A percentile compares a stretch with the other conserved stretches of the same genome.
These are phyloP conservation scores for Aspergillus arachidicola DNA, from an alignment of 2,329 filamentous ascomycete species.

Conservation along the genomic window DNA sequence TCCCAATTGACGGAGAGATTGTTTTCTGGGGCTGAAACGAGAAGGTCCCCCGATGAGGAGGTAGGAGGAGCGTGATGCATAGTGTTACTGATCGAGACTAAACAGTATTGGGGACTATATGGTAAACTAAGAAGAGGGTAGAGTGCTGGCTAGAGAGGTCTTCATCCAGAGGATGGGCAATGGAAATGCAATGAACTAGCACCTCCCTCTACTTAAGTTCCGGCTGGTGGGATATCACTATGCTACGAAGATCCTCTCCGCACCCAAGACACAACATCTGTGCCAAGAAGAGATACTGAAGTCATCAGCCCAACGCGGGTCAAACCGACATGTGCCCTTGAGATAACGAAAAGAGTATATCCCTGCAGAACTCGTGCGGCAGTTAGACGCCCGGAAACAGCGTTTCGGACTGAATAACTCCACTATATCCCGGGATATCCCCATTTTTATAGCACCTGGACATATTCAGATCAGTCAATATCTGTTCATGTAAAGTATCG, in stretches of 20 bases:
- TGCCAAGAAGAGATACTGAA: conserved; percentile 17
- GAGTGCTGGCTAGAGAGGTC: neutral
- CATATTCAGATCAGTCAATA: conserved; percentile 1
- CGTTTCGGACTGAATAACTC: conserved; percentile 2
- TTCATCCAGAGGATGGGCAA: neutral
- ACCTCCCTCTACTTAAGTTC: conserved; percentile 1
- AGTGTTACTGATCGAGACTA: neutral
- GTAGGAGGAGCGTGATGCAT: conserved; percentile 16
- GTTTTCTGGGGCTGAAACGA: conserved; percentile 2
- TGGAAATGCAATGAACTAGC: neutral
- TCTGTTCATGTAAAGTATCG: conserved; percentile 2
- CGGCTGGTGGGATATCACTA: neutral
- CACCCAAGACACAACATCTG: conserved; percentile 11
- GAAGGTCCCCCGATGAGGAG: conserved; percentile 11
- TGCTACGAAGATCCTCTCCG: conserved; percentile 9
- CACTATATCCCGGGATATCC: neutral
- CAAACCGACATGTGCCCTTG: conserved; percentile 11
- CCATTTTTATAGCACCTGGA: neutral
- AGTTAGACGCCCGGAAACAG: conserved; percentile 8
- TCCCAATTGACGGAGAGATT: conserved; percentile 18
- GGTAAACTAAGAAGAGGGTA: neutral
- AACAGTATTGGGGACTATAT: neutral
- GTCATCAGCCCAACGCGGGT: conserved; percentile 15
- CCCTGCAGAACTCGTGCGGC: conserved; percentile 12
- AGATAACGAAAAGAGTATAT: neutral